Evolutionary conservation across 805 yeast species (phyloP), one percentile per base, ranked within the genome.

Genomic region (Zygosaccharomyces kombuchaensis): DNA sequence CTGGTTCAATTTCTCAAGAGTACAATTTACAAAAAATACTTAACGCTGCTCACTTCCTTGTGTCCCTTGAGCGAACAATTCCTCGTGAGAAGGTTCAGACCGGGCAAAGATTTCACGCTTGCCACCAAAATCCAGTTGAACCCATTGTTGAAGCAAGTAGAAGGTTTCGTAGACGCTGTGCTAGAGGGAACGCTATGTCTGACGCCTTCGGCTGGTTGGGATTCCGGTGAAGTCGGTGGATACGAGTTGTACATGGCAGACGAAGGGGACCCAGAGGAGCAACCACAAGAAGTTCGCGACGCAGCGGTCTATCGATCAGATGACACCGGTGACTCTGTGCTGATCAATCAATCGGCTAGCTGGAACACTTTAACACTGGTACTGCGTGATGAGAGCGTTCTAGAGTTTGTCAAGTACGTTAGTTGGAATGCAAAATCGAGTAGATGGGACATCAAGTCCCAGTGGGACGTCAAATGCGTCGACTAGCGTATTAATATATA

Each of bases 331-430:
- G 86, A 82, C 43, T 79, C 89, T 8, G 91, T 90, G 2, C 72
- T 91, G 40, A 76, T 82, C 54, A 87, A 91, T 46, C 75, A 81
- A 36, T 87, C 84, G 57, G 95, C 97, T 6, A 70, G 76, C 46
- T 87, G 95, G 91, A 95, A 93, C 63, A 77, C 79, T 36, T 69
- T 93, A 48, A 77, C 79, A 22, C 65, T 93, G 46, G 86, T 88
- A 71, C 73, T 86, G 52, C 74, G 97, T 58, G 98, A 93, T 60
- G 80, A 84, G 7, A 77, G 82, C 40, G 90, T 91, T n/a, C 70
- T 95, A 67, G 85, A 90, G 64, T 93, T 93, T 66, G 81, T 93
- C 56, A 93, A 93, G 63, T 93, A 93, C 57, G 91, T 91, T 14
- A 86, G 96, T 59, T 79, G 78, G 65, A 79, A 79, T 51, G 96